Evolutionary conservation across 371 early-diverging fungal genomes (phyloP), one percentile per base, ranked within the genome.

Genomic region (Mucor velutinosus): DNA sequence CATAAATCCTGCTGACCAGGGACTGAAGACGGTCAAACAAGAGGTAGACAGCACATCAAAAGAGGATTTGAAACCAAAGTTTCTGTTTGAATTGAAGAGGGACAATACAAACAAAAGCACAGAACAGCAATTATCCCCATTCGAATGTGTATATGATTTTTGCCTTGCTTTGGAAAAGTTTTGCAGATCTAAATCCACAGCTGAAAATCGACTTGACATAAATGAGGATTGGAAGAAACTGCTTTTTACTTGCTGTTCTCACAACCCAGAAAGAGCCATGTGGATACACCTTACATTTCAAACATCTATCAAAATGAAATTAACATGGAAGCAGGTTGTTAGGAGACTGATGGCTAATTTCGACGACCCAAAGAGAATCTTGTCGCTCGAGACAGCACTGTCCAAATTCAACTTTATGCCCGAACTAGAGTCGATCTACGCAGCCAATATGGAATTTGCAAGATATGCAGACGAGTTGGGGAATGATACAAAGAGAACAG

Each of bases 61-160:
- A 41, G 45, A 29, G 45, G 57, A 55, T 7, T 33, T 67, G 29
- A 65, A 65, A 8, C 68, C 68, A 21, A 21, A 62, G 14, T 67
- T 67, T 58, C 25, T 62, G 4, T 67, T 67, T 58, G 62, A 67
- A 47, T 47, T 58, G 14, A 58, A 51, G 14, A 4, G 21, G 3
- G 51, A 51, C 23, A 12, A 21, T 17, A 25, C 30, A 2, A 62
- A 67, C 39, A 33, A 32, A 23, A 10, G 33, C 7, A 27, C 47
- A 4, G 58, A 25, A 10, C 14, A 41, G 23, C 43, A 32, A 11
- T 30, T 11, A 39, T 57, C 57, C 14, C 60, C 56, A 6, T 70
- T 70, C 15, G 56, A 47, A 5, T 70, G 66, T 25, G 70, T 70
- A 7, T 70, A 65, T 35, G 70, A 70, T 21, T 70, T 70, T 58